Conservation (phyloP, 164 flowering plant genomes). For the Vitis riparia region DNA sequence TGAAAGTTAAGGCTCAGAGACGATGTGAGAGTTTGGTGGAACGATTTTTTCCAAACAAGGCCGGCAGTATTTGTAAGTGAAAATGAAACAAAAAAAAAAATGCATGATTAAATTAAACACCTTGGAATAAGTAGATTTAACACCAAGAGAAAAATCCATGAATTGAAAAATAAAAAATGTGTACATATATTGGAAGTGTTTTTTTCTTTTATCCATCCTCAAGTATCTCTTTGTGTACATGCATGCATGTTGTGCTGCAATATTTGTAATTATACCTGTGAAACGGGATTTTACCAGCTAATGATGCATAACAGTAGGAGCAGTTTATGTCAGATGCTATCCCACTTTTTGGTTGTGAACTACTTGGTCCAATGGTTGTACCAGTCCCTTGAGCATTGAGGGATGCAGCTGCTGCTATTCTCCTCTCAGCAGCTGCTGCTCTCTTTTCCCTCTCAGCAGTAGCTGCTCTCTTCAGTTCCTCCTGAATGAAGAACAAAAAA, state of each 20-base stretch:
- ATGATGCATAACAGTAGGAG: slow-evolving; percentile 70
- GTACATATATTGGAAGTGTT: no score
- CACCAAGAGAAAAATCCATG: not conserved
- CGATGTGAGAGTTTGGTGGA: no score
- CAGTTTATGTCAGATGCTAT: slow-evolving; percentile 38
- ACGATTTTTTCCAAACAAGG: no score
- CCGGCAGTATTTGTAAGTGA: not conserved
- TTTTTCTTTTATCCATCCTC: slow-evolving; percentile 48
- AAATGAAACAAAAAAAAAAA: not conserved
- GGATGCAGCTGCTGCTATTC: slow-evolving; percentile 62
- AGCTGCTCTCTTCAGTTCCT: slow-evolving; percentile 53
- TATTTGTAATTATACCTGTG: slow-evolving; percentile 89
- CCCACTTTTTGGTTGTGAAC: slow-evolving; percentile 26
- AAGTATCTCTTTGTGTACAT: slow-evolving; percentile 71
- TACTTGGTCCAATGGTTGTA: slow-evolving; percentile 14
- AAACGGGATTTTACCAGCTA: slow-evolving; percentile 86
- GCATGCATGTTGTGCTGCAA: slow-evolving; percentile 96
- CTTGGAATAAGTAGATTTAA: no score
- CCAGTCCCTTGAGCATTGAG: slow-evolving; percentile 30
- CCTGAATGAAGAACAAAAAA: slow-evolving; percentile 33
- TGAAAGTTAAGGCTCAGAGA: no score
- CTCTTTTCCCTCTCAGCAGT: slow-evolving; percentile 87
- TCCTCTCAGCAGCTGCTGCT: slow-evolving; percentile 95
- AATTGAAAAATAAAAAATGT: not conserved
- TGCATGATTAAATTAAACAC: not conserved